Percentiles rank a stretch among this genome's conserved stretches.
phyloP scores from a whole-genome alignment of 805 yeast genomes.

The Metschnikowia sp. region DNA sequence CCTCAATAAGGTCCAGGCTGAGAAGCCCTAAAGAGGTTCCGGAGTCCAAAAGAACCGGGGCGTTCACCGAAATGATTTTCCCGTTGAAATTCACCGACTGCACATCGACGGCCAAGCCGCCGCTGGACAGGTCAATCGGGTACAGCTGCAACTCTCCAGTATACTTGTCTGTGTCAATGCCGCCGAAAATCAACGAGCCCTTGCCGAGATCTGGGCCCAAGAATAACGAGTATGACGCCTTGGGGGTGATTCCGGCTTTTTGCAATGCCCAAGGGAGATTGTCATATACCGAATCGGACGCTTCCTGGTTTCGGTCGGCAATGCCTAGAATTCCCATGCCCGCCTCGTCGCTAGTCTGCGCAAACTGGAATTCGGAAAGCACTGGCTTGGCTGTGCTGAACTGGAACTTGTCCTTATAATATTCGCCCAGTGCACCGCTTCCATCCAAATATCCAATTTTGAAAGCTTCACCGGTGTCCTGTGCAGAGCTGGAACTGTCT shows the following conservation, averaged over 20 bases:
- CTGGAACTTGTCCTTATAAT: conserved; percentile 9
- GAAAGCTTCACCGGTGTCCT: conserved; percentile 8
- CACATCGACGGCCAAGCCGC: conserved; percentile 8
- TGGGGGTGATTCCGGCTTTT: conserved; percentile 51
- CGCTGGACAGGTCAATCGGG: conserved; percentile 3
- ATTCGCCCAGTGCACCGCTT: conserved; percentile 5
- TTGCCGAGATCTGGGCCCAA: conserved; percentile 39
- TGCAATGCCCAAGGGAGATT: conserved; percentile 66
- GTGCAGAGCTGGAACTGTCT: conserved; percentile 1
- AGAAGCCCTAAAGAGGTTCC: conserved; percentile 14
- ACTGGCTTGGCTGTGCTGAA: conserved; percentile 1
- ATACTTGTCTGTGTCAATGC: conserved; percentile 40
- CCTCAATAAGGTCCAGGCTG: conserved; percentile 2
- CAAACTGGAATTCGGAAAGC: conserved; percentile 13
- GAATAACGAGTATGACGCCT: conserved; percentile 59
- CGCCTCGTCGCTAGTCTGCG: neutral
- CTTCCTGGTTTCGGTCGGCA: conserved; percentile 9
- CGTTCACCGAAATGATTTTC: neutral
- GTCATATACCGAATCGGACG: conserved; percentile 4
- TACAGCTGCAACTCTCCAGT: conserved; percentile 9
- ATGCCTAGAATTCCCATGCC: conserved; percentile 10
- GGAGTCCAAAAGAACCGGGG: conserved; percentile 10
- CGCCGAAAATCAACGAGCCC: conserved; percentile 40
- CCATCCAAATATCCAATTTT: conserved; percentile 9
- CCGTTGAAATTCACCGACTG: conserved; percentile 8